Evolutionary conservation across 1,284 basidiomycete species (phyloP).

Genomic region (Ustilago esculenta): DNA sequence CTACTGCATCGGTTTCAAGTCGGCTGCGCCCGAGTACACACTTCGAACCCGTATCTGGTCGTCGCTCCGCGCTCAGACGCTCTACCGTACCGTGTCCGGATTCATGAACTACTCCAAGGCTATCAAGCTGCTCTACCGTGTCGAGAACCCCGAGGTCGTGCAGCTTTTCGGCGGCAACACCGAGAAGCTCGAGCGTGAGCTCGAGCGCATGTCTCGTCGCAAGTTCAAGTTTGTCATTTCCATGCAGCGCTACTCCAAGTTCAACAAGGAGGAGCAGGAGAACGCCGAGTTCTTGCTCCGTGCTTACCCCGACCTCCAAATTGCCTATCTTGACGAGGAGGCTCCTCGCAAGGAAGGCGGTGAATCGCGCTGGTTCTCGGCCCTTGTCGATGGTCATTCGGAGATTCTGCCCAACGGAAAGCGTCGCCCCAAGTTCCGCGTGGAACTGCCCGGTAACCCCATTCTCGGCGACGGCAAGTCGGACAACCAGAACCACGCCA

Average conservation of each 20-base stretch:
- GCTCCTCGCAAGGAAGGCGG: slow-evolving; percentile 88
- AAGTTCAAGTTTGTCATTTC: slow-evolving; percentile 99
- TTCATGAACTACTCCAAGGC: slow-evolving; percentile 99
- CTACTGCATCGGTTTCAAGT: slow-evolving; percentile 99
- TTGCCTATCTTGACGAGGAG: slow-evolving; percentile 98
- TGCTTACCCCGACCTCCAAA: slow-evolving; percentile 98
- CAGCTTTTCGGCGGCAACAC: slow-evolving; percentile 97
- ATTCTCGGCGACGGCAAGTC: slow-evolving; percentile 99
- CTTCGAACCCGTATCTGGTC: slow-evolving; percentile 99
- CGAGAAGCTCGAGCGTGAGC: slow-evolving; percentile 93
- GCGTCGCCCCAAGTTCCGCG: slow-evolving; percentile 94
- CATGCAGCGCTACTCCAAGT: slow-evolving; percentile 99
- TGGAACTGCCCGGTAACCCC: slow-evolving; percentile 97
- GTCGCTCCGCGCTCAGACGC: slow-evolving; percentile 94
- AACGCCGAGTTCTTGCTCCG: slow-evolving; percentile 97
- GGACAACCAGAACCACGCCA: slow-evolving; percentile 99
- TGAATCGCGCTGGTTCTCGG: slow-evolving; percentile 93
- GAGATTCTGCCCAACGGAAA: slow-evolving; percentile 90
- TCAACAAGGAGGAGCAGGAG: slow-evolving; percentile 99
- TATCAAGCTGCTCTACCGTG: slow-evolving; percentile 98
- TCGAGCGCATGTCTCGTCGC: slow-evolving; percentile 94
- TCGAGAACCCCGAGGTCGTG: slow-evolving; percentile 98
- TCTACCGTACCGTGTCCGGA: slow-evolving; percentile 97
- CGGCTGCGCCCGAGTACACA: slow-evolving; percentile 96
- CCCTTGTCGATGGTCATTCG: slow-evolving; percentile 96